Evolutionary conservation across 2,329 filamentous ascomycete species (phyloP), one percentile per base, ranked within the genome.

Genomic region (Lachnellula willkommii): DNA sequence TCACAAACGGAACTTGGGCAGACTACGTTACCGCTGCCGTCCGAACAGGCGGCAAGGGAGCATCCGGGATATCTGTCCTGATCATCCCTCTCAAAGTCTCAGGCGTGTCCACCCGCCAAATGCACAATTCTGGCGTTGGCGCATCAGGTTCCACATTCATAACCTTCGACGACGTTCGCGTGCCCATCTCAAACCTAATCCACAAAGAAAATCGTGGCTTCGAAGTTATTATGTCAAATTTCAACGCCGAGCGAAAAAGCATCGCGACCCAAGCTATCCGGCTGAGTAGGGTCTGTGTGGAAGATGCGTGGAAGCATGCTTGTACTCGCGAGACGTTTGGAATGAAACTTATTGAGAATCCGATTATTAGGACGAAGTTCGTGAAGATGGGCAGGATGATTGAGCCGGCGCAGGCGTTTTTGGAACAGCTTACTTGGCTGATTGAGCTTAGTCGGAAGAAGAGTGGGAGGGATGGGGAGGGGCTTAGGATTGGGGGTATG

Each of bases 61-160:
- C 74, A 52, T 63, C 64, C 2, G 82, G 82, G 4, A 75, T 85
- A 32, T 82, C 80, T 0, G 73, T 84, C 1, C 69, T 86, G 1
- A 78, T 85, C 3, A 81, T 85, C 24, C 76, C 81, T 0, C 71
- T 79, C 32, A 68, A 74, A 43, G 66, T 71, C 0, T 70, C 73
- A 2, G 82, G 82, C n/a, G 70, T 85, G 6, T 72, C 73, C 1
- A 74, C 74, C 50, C 73, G 80, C 20, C 77, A 74, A 50, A 85
- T 88, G 68, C 70, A 78, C 52, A 88, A 88, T 67, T 83, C 79
- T 26, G 85, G 85, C 3, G 82, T 86, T n/a, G 80, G 83, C 63
- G 83, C 82, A 5, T 84, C 83, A 42, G 78, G 74, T 1, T 75
- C 79, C 4, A 80, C 78, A 0, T 82, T 78, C 59, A 74, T 84